Evolutionary conservation across 805 yeast species (phyloP), one percentile per base, ranked within the genome.

Genomic region (Lipomyces lipofer): DNA sequence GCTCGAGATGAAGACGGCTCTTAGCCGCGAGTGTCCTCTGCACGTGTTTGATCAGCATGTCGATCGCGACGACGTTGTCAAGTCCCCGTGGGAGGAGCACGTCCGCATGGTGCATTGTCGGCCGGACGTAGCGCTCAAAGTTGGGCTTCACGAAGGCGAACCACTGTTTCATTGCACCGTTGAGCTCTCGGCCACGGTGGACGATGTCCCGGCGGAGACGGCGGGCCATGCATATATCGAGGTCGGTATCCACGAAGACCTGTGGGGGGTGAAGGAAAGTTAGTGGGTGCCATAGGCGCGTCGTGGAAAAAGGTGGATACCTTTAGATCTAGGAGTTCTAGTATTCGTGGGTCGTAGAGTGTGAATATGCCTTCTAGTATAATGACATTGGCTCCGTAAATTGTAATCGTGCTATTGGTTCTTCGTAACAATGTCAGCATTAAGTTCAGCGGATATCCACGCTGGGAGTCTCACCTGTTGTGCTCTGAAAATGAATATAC

Each of bases 371-470:
- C 99, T 69, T 94, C 99, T 35, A 94, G 73, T 4, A 94, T 85
- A 49, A 94, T 86, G 19, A 94, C 95, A 67, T 90, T 90, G 13
- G 97, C 97, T 1, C 97, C 98, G 66, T 90, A 91, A 17, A 94
- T 82, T 2, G 91, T 83, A 46, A 84, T 74, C n/a, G 77, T 76
- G 65, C 85, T 82, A 38, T 76, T 80, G 1, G 92, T 82, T 7
- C 82, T 79, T n/a, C n/a, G n/a, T n/a, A n/a, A n/a, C n/a, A n/a
- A 44, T 73, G 72, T 7, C 22, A 12, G 22, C 32, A 42, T n/a
- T 42, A 43, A 21, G 13, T 27, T 29, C 12, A 38, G n/a, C 43
- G 19, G 12, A 38, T 12, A 7, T 15, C 8, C 8, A 24, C n/a
- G 15, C 36, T n/a, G n/a, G n/a, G n/a, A 25, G n/a, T 6, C 33